These are phyloP conservation scores for Cyberlindnera xylosilytica DNA, from an alignment of 805 yeast species.

Conservation along the genomic window DNA sequence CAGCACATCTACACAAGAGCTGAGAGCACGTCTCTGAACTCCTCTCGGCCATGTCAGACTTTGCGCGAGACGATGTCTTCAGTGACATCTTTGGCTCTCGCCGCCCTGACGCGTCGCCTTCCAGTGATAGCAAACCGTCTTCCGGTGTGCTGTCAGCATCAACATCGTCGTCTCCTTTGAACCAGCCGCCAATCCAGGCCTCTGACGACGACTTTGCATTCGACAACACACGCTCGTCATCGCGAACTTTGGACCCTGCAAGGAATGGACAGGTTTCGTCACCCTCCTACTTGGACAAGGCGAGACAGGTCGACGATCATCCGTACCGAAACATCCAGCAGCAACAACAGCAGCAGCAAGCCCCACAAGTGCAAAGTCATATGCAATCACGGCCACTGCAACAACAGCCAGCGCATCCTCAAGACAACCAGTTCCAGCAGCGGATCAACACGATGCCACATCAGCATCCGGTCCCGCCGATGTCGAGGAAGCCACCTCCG, in stretches of 20 bases:
- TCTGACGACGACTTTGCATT: constrained; percentile 4
- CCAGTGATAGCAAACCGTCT: not conserved
- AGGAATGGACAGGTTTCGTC: constrained; percentile 2
- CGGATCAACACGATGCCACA: not conserved
- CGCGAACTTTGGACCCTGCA: constrained; percentile 10
- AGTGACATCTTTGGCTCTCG: constrained; percentile 31
- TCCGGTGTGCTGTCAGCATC: not conserved
- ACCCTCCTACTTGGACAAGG: not conserved
- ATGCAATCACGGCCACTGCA: constrained; percentile 1
- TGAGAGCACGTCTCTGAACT: not conserved
- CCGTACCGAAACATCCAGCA: constrained; percentile 5
- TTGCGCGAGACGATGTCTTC: constrained; percentile 29
- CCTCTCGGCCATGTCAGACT: not conserved
- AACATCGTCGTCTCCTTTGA: not conserved
- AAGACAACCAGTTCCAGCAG: constrained; percentile 4
- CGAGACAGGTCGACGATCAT: no score
- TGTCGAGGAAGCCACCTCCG: constrained; percentile 5
- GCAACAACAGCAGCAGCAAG: constrained; percentile 6
- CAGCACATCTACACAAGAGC: not conserved
- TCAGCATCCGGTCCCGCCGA: not conserved
- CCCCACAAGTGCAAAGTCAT: not conserved
- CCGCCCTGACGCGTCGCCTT: constrained; percentile 21
- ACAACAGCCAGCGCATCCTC: constrained; percentile 4
- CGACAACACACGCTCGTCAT: constrained; percentile 4
- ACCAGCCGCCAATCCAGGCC: not conserved